Percentiles rank a stretch among this genome's conserved stretches.
Evolutionary conservation across 2,329 filamentous ascomycete species (phyloP).

Genomic region (Epichloe bromicola): DNA sequence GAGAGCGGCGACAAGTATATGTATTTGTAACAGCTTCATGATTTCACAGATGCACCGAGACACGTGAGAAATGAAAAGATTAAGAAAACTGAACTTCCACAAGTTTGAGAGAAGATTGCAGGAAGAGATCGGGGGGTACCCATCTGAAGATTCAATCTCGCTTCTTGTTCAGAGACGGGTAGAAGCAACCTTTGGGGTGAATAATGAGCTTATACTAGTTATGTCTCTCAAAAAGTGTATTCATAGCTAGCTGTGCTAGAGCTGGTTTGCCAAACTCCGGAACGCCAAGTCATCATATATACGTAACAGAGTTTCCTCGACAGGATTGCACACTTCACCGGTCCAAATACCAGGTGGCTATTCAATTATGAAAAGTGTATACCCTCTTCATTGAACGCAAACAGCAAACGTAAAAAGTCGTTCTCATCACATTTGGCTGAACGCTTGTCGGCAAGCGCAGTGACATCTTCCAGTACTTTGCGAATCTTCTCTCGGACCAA

Average conservation of each 20-base stretch:
- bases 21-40: conserved; percentile 15
- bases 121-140: too few species aligned
- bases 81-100: neutral
- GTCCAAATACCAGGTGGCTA: neutral
- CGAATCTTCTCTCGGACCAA: conserved; percentile 79
- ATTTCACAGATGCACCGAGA: conserved; percentile 1
- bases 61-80: neutral
- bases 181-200: too few species aligned
- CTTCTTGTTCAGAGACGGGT: too few species aligned
- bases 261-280: neutral
- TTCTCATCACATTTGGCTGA: conserved; percentile 83
- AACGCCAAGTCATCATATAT: neutral
- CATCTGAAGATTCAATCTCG: too few species aligned
- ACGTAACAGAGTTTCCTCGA: too few species aligned
- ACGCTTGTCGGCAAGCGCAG: conserved; percentile 66
- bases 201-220: too few species aligned
- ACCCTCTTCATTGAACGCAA: conserved; percentile 78
- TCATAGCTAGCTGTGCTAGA: neutral
- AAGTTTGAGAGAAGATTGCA: too few species aligned
- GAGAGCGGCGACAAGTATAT: conserved; percentile 11
- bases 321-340: too few species aligned
- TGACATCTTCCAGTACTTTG: conserved; percentile 71
- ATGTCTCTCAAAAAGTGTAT: too few species aligned
- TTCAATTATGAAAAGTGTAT: conserved; percentile 67
- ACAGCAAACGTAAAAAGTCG: conserved; percentile 72